phyloP scores from a whole-genome alignment of 1,139 yeast genomes.

The Zhuliangozyma parablackwelliae region DNA sequence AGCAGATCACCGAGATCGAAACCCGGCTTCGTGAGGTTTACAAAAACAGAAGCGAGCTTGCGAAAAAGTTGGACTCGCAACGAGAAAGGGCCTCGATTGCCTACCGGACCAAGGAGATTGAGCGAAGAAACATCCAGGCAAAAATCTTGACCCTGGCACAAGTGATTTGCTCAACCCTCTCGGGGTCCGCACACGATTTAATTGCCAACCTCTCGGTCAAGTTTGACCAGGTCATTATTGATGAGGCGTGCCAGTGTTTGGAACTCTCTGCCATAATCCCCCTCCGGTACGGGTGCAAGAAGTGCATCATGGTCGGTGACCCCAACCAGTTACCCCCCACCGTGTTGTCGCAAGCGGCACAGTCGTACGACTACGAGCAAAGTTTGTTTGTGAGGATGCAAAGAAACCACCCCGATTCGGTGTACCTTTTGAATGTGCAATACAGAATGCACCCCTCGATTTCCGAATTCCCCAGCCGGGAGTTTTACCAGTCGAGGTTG shows the following conservation, averaged over 20 bases:
- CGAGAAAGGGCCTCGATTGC: conserved; percentile 69
- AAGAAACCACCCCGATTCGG: conserved; percentile 53
- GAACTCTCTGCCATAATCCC: conserved; percentile 93
- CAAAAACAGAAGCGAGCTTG: conserved; percentile 61
- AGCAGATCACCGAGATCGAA: conserved; percentile 44
- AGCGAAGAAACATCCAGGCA: conserved; percentile 69
- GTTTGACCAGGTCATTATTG: conserved; percentile 92
- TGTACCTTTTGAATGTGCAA: conserved; percentile 83
- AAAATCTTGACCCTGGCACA: conserved; percentile 74
- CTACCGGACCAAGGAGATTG: conserved; percentile 72
- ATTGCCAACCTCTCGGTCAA: conserved; percentile 68
- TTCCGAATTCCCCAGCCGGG: conserved; percentile 77
- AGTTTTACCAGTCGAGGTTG: conserved; percentile 71
- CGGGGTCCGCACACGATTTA: conserved; percentile 92
- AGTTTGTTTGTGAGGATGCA: conserved; percentile 95
- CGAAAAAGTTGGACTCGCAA: conserved; percentile 71
- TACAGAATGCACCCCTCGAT: conserved; percentile 98
- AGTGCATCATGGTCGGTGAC: conserved; percentile 98
- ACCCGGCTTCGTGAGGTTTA: conserved; percentile 49
- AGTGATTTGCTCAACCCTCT: conserved; percentile 85
- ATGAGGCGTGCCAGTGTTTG: conserved; percentile 98
- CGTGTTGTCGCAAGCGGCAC: conserved; percentile 88
- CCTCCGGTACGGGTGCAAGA: conserved; percentile 82
- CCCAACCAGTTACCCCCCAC: conserved; percentile 99
- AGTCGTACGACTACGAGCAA: conserved; percentile 77